These are phyloP conservation scores for Lactifluus piperatus DNA, from an alignment of 768 basidiomycete genomes.

Conservation along the genomic window DNA sequence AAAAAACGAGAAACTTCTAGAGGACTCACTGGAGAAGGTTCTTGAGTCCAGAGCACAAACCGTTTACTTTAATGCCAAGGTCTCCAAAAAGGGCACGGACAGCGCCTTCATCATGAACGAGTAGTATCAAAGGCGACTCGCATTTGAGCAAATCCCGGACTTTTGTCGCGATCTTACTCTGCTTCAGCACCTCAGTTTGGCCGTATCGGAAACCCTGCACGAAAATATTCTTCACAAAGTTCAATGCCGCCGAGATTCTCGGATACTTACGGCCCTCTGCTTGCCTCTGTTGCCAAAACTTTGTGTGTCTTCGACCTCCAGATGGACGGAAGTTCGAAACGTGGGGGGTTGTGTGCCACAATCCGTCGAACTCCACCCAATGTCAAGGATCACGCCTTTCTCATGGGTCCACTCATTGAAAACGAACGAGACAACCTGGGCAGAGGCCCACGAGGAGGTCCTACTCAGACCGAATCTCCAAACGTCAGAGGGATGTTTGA, in stretches of 20 bases:
- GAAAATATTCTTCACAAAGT: not conserved
- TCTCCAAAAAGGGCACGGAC: not conserved
- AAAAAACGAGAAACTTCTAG: not conserved
- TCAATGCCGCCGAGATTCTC: not conserved
- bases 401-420: conserved; percentile 17
- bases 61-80: conserved; percentile 1
- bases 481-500: conserved; percentile 3
- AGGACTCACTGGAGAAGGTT: conserved; percentile 9
- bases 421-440: conserved; percentile 7
- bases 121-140: conserved; percentile 5
- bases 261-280: conserved; percentile 6
- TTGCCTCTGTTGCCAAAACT: conserved; percentile 11
- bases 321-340: conserved; percentile 6
- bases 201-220: conserved; percentile 10
- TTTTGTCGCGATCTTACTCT: not conserved
- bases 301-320: conserved; percentile 7
- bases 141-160: conserved; percentile 4
- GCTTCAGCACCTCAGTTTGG: conserved; percentile 8
- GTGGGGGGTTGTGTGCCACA: not conserved
- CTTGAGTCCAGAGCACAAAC: conserved; percentile 5
- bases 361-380: conserved; percentile 14
- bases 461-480: conserved; percentile 11
- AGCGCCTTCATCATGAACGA: conserved; percentile 9
- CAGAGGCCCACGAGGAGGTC: conserved; percentile 2
- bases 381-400: conserved; percentile 13